These are phyloP conservation scores for Phalaenopsis equestris DNA, from an alignment of 106 monocot genomes.

Conservation along the genomic window DNA sequence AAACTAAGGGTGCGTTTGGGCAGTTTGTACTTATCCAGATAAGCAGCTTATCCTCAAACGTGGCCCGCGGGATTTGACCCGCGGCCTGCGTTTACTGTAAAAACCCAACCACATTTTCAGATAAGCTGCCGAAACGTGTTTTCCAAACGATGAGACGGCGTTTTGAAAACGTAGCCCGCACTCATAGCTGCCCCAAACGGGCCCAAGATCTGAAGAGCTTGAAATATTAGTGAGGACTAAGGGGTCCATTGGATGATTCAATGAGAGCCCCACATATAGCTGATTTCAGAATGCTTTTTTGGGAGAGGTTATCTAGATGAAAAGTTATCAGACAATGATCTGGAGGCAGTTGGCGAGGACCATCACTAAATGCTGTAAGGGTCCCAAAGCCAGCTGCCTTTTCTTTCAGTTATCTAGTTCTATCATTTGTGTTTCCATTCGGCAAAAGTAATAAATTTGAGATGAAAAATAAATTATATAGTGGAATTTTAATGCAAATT, in stretches of 20 bases:
- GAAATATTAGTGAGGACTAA: background rate
- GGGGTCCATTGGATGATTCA: background rate
- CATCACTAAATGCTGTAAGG: background rate
- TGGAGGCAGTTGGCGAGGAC: slow-evolving; percentile 1
- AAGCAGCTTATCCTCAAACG: no score
- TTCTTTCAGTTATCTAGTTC: background rate
- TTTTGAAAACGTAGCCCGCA: no score
- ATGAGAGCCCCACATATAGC: background rate
- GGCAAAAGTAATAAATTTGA: background rate
- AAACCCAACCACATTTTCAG: no score
- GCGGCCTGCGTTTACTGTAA: no score
- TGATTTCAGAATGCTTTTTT: background rate
- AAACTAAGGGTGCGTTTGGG: no score
- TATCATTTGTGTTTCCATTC: background rate
- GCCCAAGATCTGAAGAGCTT: background rate
- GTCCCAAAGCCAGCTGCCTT: background rate
- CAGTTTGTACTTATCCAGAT: no score
- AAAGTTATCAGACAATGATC: slow-evolving; percentile 8
- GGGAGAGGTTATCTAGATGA: slow-evolving; percentile 3
- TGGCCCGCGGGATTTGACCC: no score
- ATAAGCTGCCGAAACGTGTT: no score
- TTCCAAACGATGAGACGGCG: no score
- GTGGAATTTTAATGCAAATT: background rate
- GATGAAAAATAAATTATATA: background rate
- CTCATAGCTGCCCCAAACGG: no score